These are phyloP conservation scores for Neurospora sp. DNA, from an alignment of 495 filamentous ascomycete species.

Conservation along the genomic window DNA sequence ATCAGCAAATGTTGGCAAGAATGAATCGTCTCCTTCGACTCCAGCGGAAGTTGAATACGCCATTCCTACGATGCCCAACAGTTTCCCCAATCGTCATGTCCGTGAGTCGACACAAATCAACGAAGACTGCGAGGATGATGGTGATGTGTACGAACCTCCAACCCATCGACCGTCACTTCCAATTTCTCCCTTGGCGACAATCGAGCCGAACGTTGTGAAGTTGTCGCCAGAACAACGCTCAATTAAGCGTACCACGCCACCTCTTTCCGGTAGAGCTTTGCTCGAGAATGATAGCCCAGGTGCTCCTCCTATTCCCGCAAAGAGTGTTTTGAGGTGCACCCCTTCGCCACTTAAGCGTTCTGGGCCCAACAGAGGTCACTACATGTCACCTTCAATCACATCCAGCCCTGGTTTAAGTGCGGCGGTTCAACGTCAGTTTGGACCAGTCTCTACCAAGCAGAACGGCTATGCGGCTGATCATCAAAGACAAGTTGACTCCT, in stretches of 20 bases:
- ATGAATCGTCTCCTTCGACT: conserved; percentile 26
- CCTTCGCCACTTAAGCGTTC: conserved; percentile 14
- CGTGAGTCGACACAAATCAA: conserved; percentile 52
- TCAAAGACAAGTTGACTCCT: neutral
- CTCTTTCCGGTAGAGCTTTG: neutral
- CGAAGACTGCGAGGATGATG: conserved; percentile 32
- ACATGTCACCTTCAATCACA: conserved; percentile 10
- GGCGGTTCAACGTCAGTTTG: conserved; percentile 26
- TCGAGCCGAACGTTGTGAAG: conserved; percentile 20
- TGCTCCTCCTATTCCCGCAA: conserved; percentile 18
- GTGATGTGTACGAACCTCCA: conserved; percentile 5
- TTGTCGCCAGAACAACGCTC: conserved; percentile 6
- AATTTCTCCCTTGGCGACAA: conserved; percentile 9
- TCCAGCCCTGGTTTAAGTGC: conserved; percentile 28
- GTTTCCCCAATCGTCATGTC: conserved; percentile 36
- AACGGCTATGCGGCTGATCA: neutral
- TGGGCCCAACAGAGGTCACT: neutral
- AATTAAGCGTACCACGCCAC: conserved; percentile 10
- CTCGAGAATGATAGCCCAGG: conserved; percentile 11
- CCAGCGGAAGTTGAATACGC: conserved; percentile 24
- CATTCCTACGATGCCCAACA: conserved; percentile 26
- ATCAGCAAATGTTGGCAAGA: conserved; percentile 39
- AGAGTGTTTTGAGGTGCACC: conserved; percentile 13
- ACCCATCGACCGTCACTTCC: conserved; percentile 13
- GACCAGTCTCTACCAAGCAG: conserved; percentile 5